Conservation (phyloP, 176 grass and related monocot genomes). For the Calamus simplicifolius region DNA sequence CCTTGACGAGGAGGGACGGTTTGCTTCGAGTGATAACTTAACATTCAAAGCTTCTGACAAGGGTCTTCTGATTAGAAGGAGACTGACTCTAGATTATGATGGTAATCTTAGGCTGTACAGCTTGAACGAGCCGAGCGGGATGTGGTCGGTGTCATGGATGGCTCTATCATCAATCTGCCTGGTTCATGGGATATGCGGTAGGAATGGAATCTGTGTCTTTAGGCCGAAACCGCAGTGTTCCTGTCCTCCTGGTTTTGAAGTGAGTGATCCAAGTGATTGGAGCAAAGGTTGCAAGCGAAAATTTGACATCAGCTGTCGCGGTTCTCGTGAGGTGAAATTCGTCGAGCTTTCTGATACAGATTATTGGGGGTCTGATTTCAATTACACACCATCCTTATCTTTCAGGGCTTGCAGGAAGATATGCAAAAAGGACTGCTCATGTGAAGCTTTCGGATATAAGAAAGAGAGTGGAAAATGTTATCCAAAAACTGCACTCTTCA, state of each 20-base stretch:
- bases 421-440: constrained; percentile 13
- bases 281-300: constrained; percentile 39
- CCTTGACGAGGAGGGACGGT: no score
- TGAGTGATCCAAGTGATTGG: constrained; percentile 33
- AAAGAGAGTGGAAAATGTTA: not conserved
- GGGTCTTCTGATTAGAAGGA: not conserved
- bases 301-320: constrained; percentile 29
- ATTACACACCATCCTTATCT: not conserved
- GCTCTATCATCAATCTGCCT: constrained; percentile 19
- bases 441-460: constrained; percentile 26
- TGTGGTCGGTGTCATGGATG: constrained; percentile 48
- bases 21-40: no score
- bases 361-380: constrained; percentile 43
- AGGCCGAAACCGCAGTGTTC: constrained; percentile 23
- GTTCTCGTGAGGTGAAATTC: constrained; percentile 10
- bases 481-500: constrained; percentile 10
- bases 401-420: constrained; percentile 5
- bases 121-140: constrained; percentile 11
- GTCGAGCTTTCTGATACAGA: constrained; percentile 10
- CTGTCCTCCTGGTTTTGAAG: constrained; percentile 44
- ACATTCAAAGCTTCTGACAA: not conserved
- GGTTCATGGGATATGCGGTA: constrained; percentile 45
- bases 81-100: constrained; percentile 23
- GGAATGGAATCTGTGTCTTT: constrained; percentile 42
- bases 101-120: constrained; percentile 34